Evolutionary conservation across 805 yeast species (phyloP).

Genomic region (Candida montana): DNA sequence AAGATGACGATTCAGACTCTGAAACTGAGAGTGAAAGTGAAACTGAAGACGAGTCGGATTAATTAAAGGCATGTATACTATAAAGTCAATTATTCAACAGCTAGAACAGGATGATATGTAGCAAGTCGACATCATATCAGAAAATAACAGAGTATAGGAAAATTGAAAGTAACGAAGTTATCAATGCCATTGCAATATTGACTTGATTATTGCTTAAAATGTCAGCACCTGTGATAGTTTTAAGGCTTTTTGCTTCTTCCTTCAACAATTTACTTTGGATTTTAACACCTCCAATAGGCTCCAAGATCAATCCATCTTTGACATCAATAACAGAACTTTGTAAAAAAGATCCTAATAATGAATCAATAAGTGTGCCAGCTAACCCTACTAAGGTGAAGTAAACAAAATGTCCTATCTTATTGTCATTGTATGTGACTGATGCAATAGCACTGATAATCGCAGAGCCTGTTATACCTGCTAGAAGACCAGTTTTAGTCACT

Average conservation of each 20-base stretch:
- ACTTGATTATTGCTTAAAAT: conserved; percentile 37
- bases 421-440: conserved; percentile 19
- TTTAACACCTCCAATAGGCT: conserved; percentile 30
- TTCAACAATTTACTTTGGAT: conserved; percentile 22
- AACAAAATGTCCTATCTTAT: conserved; percentile 17
- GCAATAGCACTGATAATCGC: conserved; percentile 29
- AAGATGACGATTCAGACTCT: background rate
- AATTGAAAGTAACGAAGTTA: conserved; percentile 27
- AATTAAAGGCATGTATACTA: no score
- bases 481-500: conserved; percentile 31
- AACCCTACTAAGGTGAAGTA: conserved; percentile 30
- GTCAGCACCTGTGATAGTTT: conserved; percentile 29
- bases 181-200: conserved; percentile 30
- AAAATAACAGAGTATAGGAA: conserved; percentile 17
- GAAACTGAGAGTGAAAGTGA: background rate
- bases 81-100: no score
- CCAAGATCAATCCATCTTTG: conserved; percentile 25
- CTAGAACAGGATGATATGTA: background rate
- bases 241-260: conserved; percentile 17
- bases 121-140: background rate
- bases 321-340: conserved; percentile 32
- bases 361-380: conserved; percentile 35
- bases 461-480: conserved; percentile 33
- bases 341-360: conserved; percentile 36
- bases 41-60: conserved; percentile 5